Evolutionary conservation across 2,329 filamentous ascomycete genomes (phyloP).

Genomic region (Penicillium verrucosum): DNA sequence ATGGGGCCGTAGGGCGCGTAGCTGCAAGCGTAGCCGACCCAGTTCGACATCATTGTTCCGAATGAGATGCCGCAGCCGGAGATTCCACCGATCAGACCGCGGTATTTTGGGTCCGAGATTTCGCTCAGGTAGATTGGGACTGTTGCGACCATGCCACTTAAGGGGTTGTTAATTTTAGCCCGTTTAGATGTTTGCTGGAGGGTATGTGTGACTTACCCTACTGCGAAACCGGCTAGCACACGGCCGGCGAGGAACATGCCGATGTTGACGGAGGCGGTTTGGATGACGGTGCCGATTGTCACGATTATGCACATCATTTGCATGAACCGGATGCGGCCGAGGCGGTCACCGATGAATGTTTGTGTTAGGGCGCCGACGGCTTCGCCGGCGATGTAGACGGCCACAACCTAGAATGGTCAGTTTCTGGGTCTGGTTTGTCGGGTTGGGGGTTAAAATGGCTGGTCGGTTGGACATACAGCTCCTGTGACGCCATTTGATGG

Average conservation of each 20-base stretch:
- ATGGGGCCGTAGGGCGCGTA: conserved; percentile 52
- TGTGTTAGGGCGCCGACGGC: conserved; percentile 54
- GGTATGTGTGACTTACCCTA: conserved; percentile 37
- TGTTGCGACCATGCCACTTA: conserved; percentile 49
- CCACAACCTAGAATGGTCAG: conserved; percentile 44
- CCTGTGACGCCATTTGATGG: conserved; percentile 56
- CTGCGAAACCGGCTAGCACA: conserved; percentile 47
- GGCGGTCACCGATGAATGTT: conserved; percentile 53
- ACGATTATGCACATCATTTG: conserved; percentile 53
- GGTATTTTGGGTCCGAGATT: conserved; percentile 49
- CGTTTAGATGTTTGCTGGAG: neutral
- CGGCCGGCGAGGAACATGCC: conserved; percentile 55
- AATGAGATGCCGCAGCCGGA: conserved; percentile 55
- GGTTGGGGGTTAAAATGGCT: neutral
- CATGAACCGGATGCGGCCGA: conserved; percentile 55
- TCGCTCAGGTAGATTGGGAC: conserved; percentile 57
- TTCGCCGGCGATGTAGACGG: conserved; percentile 60
- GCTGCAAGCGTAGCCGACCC: conserved; percentile 56
- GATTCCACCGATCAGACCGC: conserved; percentile 55
- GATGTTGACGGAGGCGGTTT: conserved; percentile 55
- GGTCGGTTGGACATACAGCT: conserved; percentile 38
- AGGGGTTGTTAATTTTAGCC: neutral
- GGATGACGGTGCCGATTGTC: conserved; percentile 53
- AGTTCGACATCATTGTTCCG: conserved; percentile 57
- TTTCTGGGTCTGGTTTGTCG: neutral